Percentiles rank a stretch among this genome's conserved stretches.
Evolutionary conservation across 495 filamentous ascomycete genomes (phyloP).

Genomic region (Recurvomyces mirabilis): DNA sequence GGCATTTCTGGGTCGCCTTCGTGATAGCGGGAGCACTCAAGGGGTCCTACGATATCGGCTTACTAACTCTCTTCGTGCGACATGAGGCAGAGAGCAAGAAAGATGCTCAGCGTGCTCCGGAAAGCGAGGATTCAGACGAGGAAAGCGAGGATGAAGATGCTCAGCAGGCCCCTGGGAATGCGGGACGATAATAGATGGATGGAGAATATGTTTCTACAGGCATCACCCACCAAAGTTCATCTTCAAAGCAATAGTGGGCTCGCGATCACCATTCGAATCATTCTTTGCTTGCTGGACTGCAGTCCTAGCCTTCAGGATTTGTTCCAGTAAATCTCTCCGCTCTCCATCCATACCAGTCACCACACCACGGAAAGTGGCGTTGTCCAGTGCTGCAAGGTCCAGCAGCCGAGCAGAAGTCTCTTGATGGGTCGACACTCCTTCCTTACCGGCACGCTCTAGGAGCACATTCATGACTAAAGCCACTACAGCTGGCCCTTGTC

Average conservation of each 20-base stretch:
- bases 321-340: conserved; percentile 68
- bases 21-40: conserved; percentile 59
- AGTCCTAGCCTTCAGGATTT: conserved; percentile 42
- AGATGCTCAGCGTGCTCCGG: too few relatives aligned
- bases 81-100: neutral
- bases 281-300: conserved; percentile 39
- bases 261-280: conserved; percentile 37
- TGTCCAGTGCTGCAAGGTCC: conserved; percentile 68
- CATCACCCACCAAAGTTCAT: conserved; percentile 90
- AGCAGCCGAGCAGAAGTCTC: conserved; percentile 69
- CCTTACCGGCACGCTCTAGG: conserved; percentile 54
- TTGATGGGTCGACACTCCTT: conserved; percentile 39
- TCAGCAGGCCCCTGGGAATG: neutral
- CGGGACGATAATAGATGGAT: neutral
- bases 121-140: too few relatives aligned
- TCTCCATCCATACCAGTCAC: conserved; percentile 64
- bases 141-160: too few relatives aligned
- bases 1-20: conserved; percentile 60
- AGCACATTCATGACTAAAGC: conserved; percentile 68
- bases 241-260: conserved; percentile 85
- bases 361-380: conserved; percentile 59
- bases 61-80: conserved; percentile 52
- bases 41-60: conserved; percentile 58
- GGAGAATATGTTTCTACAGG: too few relatives aligned
- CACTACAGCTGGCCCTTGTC: conserved; percentile 49